These are phyloP conservation scores for Neckera pumila DNA, from an alignment of 225 moss, liverwort and hornwort genomes.

Conservation along the genomic window DNA sequence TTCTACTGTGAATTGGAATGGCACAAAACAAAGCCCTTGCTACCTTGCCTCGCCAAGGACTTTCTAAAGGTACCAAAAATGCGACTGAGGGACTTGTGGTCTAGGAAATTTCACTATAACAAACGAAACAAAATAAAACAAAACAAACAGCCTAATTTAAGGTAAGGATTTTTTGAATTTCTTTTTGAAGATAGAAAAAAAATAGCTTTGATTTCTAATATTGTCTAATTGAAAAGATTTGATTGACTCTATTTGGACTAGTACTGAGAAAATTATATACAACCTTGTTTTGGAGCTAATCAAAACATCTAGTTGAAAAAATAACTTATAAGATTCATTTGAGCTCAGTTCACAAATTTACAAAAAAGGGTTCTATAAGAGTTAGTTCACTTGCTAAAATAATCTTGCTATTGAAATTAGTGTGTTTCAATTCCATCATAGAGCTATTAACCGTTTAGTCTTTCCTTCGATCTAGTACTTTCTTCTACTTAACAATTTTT, in stretches of 20 bases:
- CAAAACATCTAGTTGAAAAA: no score
- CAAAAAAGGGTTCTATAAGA: neutral
- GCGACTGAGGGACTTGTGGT: no score
- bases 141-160: no score
- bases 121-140: no score
- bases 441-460: neutral
- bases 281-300: fast-evolving
- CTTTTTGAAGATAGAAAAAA: neutral
- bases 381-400: neutral
- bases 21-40: no score
- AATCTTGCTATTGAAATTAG: neutral
- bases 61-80: no score
- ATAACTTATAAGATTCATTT: neutral
- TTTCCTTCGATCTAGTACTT: neutral
- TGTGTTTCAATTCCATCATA: neutral
- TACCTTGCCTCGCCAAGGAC: no score
- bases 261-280: neutral
- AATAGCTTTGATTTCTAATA: neutral
- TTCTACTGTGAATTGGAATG: no score
- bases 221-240: neutral
- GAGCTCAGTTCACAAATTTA: neutral
- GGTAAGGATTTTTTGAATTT: neutral
- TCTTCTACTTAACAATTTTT: neutral
- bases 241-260: neutral
- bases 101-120: no score